Evolutionary conservation across 768 basidiomycete genomes (phyloP), one percentile per base, ranked within the genome.

Genomic region (Pulveroboletus ravenelii): DNA sequence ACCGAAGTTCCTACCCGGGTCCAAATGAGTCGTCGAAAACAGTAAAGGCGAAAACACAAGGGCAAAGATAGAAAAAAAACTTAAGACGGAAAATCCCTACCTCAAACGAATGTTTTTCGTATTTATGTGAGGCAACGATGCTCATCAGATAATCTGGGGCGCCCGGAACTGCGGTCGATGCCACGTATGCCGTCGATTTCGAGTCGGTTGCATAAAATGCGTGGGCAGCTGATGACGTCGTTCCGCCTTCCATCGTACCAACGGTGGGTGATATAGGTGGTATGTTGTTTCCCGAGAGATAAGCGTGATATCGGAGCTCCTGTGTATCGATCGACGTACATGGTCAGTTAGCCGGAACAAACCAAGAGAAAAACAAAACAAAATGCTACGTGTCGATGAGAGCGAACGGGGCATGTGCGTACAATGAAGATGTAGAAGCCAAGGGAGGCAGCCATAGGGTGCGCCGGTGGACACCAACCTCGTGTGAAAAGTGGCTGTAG

Each of bases 61-160:
- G 5, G 13, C 3, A 10, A 14, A 30, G 15, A 10, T 6, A 32
- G 1, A 23, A 12, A 8, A n/a, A 7, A 5, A 12, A 31, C 9
- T 10, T 8, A 31, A 44, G 3, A 3, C 20, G 41, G 9, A 2
- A 42, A 15, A 14, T 3, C 25, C 61, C 50, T 41, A 79, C 79
- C 74, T 81, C 79, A 55, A 77, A 72, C 43, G 75, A 74, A 52
- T 79, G 78, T 45, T 70, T 68, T 6, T 68, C 63, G 48, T 67
- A 78, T 42, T 59, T 64, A 13, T 67, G 64, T 27, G 70, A 63
- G 3, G 73, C 60, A 34, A 59, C 68, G 50, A 78, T 70, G 50
- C 60, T 64, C 58, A 74, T 62, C 35, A 74, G 31, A 0, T 59
- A 64, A 1, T 77, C 77, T 53, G 63, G 30, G 6, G 47, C 36